Conservation (phyloP, 495 filamentous ascomycete genomes). For the Jackrogersella multiformis region DNA sequence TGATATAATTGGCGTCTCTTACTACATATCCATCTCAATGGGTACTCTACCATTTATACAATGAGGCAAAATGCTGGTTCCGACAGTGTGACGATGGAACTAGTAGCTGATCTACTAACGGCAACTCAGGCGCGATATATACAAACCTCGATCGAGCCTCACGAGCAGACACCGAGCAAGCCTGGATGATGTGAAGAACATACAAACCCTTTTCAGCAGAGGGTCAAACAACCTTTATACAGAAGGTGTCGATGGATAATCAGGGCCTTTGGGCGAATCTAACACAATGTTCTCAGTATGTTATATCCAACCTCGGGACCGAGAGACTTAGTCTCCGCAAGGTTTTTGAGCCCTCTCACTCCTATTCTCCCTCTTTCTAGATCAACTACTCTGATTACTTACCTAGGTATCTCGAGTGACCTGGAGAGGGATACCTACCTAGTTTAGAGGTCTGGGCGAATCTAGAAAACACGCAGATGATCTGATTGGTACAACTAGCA, state of each 20-base stretch:
- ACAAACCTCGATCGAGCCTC: constrained; percentile 63
- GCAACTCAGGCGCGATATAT: constrained; percentile 62
- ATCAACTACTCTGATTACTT: constrained; percentile 2
- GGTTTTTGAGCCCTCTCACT: background rate
- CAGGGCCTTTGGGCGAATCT: constrained; percentile 62
- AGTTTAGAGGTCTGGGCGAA: constrained; percentile 40
- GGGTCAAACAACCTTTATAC: constrained; percentile 67
- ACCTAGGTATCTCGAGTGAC: constrained; percentile 36
- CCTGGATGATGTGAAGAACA: constrained; percentile 63
- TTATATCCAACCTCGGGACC: background rate
- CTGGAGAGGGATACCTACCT: constrained; percentile 39
- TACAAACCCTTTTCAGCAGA: constrained; percentile 68
- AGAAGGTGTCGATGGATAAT: constrained; percentile 69
- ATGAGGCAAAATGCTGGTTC: background rate
- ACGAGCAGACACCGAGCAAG: constrained; percentile 63
- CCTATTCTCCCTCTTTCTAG: background rate
- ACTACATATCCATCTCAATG: constrained; percentile 75
- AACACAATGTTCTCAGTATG: constrained; percentile 58
- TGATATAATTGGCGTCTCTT: constrained; percentile 75
- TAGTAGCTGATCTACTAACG: constrained; percentile 9
- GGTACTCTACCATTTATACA: background rate
- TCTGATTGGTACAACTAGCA: background rate
- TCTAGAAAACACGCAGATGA: constrained; percentile 22
- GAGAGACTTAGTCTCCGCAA: background rate
- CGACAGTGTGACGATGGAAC: background rate